Base-by-base conservation (phyloP, 169 alveolate species). In the Plasmodium knowlesi region DNA sequence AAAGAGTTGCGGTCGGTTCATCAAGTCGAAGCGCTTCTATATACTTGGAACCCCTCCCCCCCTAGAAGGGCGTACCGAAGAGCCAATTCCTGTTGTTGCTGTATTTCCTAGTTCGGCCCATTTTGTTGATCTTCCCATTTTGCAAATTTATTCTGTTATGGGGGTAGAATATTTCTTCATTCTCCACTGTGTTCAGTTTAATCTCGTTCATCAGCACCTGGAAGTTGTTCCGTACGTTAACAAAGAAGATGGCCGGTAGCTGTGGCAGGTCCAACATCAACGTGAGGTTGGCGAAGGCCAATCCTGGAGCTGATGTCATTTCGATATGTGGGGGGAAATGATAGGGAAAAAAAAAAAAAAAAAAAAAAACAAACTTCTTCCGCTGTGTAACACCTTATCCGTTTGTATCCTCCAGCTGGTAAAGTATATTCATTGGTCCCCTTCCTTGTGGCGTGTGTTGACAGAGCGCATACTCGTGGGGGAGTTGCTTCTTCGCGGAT, bases 181-280 rank as follows among this genome's bases (percentile, higher is more conserved):
- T 46, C n/a, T 50, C 76, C 12, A 79, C 22, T 19, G 72, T 34
- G 34, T 88, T 88, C 30, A 76, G 84, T 30, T 88, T 88, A 9
- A 88, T 78, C 46, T 88, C 93, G 57, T 88, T 78, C 14, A 79
- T 88, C 5, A 88, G 41, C 28, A 88, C 72, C n/a, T 78, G 78
- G 37, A 95, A 93, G 93, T 96, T 96, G 80, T 95, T 96, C 93
- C 92, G 94, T 80, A 96, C 82, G 92, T 96, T 95, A 1, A 96
- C 96, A 39, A 96, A 96, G 94, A 96, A 95, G 14, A 96, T 96
- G n/a, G 97, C 97, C 25, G 97, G 97, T n/a, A 96, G 91, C 81
- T 96, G 97, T 57, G 97, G 97, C 22, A 96, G 95, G 92, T 96
- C 97, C 86, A 96, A 84, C 93, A 96, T 92, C 39, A 96, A 82